A percentile compares a stretch with the other conserved stretches of the same genome.
phyloP scores from a whole-genome alignment of 805 yeast genomes.

The Starmerella bombi region DNA sequence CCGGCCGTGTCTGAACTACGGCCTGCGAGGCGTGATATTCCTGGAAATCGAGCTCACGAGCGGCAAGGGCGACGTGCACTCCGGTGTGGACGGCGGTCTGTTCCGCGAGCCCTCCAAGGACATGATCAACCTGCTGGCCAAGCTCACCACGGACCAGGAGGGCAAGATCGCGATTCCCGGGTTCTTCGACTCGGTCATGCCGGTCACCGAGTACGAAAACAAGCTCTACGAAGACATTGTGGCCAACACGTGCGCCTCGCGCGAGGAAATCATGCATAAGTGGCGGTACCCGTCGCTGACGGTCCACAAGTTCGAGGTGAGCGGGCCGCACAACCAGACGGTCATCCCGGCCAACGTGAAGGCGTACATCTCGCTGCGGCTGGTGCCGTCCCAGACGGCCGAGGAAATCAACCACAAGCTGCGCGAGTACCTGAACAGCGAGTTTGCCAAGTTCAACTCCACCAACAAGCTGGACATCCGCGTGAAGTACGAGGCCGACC shows the following conservation, averaged over 20 bases:
- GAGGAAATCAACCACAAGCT: constrained; percentile 42
- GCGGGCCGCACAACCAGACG: constrained; percentile 83
- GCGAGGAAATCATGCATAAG: constrained; percentile 47
- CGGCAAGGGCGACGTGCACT: constrained; percentile 77
- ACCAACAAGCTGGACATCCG: constrained; percentile 48
- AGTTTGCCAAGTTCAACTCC: constrained; percentile 41
- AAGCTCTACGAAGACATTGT: constrained; percentile 47
- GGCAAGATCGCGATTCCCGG: constrained; percentile 51
- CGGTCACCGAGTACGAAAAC: constrained; percentile 45
- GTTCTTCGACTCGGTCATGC: constrained; percentile 56
- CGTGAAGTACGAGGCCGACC: constrained; percentile 77
- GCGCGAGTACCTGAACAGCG: constrained; percentile 33
- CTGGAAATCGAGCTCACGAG: constrained; percentile 58
- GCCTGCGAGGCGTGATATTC: constrained; percentile 81
- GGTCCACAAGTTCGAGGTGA: constrained; percentile 66
- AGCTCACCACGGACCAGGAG: constrained; percentile 39
- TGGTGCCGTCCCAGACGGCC: constrained; percentile 79
- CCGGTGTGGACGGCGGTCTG: constrained; percentile 94
- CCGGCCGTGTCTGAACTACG: constrained; percentile 86
- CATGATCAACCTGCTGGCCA: constrained; percentile 55
- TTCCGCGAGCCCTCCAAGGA: constrained; percentile 82
- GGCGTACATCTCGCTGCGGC: constrained; percentile 66
- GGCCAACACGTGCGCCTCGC: constrained; percentile 29
- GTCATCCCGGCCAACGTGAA: constrained; percentile 75
- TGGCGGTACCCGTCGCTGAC: constrained; percentile 90